Percentiles rank a stretch among this genome's conserved stretches.
phyloP scores from a whole-genome alignment of 2,329 filamentous ascomycete genomes.

The Parastagonospora nodorum region DNA sequence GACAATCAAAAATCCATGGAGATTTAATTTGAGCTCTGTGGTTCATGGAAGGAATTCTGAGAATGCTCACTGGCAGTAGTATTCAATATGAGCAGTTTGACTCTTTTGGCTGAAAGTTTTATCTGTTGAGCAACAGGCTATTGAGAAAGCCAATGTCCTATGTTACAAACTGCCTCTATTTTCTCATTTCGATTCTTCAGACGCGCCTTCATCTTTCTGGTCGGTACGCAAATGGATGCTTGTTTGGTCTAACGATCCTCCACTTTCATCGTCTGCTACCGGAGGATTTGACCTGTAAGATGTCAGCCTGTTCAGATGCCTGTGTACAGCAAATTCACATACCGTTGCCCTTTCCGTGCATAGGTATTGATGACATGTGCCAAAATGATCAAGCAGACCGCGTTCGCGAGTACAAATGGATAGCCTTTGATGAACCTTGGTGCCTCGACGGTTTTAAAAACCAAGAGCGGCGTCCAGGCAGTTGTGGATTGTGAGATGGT shows the following conservation, averaged over 20 bases:
- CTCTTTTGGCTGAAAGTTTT: no score
- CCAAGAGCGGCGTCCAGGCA: constrained; percentile 61
- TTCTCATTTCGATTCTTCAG: not conserved
- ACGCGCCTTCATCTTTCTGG: constrained; percentile 1
- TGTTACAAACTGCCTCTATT: no score
- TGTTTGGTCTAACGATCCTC: constrained; percentile 8
- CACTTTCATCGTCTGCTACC: constrained; percentile 9
- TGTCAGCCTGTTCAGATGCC: not conserved
- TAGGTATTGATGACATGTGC: constrained; percentile 23
- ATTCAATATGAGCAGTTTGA: no score
- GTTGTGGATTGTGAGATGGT: constrained; percentile 60
- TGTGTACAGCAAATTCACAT: not conserved
- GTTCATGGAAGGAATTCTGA: no score
- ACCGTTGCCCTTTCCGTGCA: constrained; percentile 14
- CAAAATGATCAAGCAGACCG: constrained; percentile 43
- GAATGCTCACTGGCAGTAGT: no score
- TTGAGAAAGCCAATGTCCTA: no score
- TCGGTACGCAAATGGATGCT: not conserved
- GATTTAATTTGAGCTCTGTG: no score
- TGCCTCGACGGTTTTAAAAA: constrained; percentile 55
- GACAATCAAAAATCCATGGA: no score
- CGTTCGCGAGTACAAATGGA: constrained; percentile 48
- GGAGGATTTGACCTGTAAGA: not conserved
- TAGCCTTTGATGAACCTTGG: constrained; percentile 52
- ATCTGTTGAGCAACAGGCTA: no score